These are phyloP conservation scores for Ceratocystis destructans DNA, from an alignment of 2,329 filamentous ascomycete species.

Conservation along the genomic window DNA sequence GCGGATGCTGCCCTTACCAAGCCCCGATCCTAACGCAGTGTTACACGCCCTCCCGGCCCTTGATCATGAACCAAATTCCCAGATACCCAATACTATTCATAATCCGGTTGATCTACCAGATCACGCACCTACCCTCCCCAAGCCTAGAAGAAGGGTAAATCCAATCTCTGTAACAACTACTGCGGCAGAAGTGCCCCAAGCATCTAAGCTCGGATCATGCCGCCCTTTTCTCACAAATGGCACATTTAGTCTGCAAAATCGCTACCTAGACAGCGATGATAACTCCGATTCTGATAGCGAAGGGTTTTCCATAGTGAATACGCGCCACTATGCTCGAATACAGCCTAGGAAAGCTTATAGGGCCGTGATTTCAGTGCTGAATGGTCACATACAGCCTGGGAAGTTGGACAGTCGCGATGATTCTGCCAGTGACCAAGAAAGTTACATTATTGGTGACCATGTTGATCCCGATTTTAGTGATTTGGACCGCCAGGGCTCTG, in stretches of 20 bases:
- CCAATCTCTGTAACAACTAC: background rate
- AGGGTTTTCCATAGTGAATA: slow-evolving; percentile 24
- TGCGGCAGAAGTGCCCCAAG: background rate
- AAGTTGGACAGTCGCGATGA: slow-evolving; percentile 17
- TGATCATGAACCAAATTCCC: background rate
- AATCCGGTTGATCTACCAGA: background rate
- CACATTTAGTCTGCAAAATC: slow-evolving; percentile 10
- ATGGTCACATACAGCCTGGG: slow-evolving; percentile 16
- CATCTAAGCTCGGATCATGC: slow-evolving; percentile 18
- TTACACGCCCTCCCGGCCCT: background rate
- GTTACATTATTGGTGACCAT: slow-evolving; percentile 11
- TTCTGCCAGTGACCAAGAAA: slow-evolving; percentile 18
- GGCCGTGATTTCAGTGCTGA: slow-evolving; percentile 31
- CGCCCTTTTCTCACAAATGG: slow-evolving; percentile 20
- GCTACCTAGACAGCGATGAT: slow-evolving; percentile 12
- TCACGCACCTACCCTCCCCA: background rate
- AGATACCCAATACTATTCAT: background rate
- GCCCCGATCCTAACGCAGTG: background rate
- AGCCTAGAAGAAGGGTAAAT: background rate
- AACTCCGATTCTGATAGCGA: slow-evolving; percentile 19
- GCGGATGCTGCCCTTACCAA: background rate
- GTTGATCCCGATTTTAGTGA: slow-evolving; percentile 20
- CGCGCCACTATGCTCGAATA: slow-evolving; percentile 29
- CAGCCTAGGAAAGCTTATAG: slow-evolving; percentile 32
- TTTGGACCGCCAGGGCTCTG: slow-evolving; percentile 33